A percentile compares a stretch with the other conserved stretches of the same genome.
phyloP scores from a whole-genome alignment of 805 yeast species.

The Candida chauliodis region DNA sequence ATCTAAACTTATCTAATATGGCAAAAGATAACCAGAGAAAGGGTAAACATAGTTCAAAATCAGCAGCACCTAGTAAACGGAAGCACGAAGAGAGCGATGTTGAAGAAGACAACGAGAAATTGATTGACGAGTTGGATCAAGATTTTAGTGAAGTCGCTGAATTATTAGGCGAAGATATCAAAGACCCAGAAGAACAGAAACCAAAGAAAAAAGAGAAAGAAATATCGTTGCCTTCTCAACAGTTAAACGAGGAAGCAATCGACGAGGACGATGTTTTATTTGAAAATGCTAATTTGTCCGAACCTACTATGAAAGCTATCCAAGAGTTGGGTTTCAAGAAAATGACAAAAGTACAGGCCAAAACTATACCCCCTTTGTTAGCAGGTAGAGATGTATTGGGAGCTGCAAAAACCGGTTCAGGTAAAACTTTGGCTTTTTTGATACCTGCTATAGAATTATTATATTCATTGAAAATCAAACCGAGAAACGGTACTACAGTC shows the following conservation, averaged over 20 bases:
- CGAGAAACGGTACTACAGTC: conserved; percentile 98
- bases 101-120: conserved; percentile 36
- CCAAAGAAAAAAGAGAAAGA: conserved; percentile 18
- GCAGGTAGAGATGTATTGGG: conserved; percentile 98
- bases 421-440: conserved; percentile 93
- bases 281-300: conserved; percentile 58
- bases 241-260: conserved; percentile 14
- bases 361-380: conserved; percentile 92
- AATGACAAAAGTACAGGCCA: conserved; percentile 93
- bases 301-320: conserved; percentile 78
- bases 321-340: conserved; percentile 82
- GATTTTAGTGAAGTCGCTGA: conserved; percentile 58
- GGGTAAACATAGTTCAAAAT: background rate
- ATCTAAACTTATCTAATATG: background rate
- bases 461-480: conserved; percentile 88
- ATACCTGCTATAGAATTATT: conserved; percentile 94
- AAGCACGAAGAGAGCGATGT: conserved; percentile 24
- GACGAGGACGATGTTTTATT: conserved; percentile 30
- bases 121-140: conserved; percentile 53
- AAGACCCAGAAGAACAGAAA: conserved; percentile 37
- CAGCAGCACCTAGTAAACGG: conserved; percentile 7
- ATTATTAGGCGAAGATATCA: conserved; percentile 43
- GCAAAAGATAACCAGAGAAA: background rate
- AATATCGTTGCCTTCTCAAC: conserved; percentile 10
- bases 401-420: conserved; percentile 99